Evolutionary conservation across 169 alveolate genomes (phyloP), one percentile per base, ranked within the genome.

Genomic region (Cryptosporidium felis): DNA sequence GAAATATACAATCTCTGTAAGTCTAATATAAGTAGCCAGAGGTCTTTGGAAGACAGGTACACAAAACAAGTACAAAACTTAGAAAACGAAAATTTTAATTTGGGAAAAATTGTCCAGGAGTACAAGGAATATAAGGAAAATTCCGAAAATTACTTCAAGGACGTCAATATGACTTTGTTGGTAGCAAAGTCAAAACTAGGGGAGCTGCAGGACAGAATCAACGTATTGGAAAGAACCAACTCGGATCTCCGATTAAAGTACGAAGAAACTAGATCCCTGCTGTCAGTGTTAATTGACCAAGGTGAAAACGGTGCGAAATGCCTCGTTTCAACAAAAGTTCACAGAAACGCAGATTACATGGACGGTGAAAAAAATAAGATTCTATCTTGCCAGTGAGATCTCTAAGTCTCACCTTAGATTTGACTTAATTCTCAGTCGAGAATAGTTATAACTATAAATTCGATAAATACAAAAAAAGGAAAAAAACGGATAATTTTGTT

Each of bases 21-120:
- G 26, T 36, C 85, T 53, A 74, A 74, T 53, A 74, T 74, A 5
- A 74, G 41, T 36, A 74, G 85, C 56, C 85, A 74, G 41, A 56
- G 41, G 10, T 18, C 14, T 0, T 30, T 74, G 14, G 74, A 74
- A 21, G 67, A 74, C 9, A 74, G 41, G 38, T 74, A 74, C 28
- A 58, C 60, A 18, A 40, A 40, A 1, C 60, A 49, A 32, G 32
- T 74, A 21, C 26, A 74, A 10, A 40, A 49, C n/a, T 41, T 74
- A n/a, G 16, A 34, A 51, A 23, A 21, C 12, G 58, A 51, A 16
- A 53, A 53, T 38, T 21, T 1, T 21, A 26, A 53, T 5, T 32
- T 74, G 9, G 41, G 40, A 36, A 34, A 74, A 36, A 8, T 14
- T 5, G 5, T 56, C 12, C 60, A 74, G 23, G 85, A 74, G 18